These are phyloP conservation scores for Fraxinus americana DNA, from an alignment of 257 asterid species.

Conservation along the genomic window DNA sequence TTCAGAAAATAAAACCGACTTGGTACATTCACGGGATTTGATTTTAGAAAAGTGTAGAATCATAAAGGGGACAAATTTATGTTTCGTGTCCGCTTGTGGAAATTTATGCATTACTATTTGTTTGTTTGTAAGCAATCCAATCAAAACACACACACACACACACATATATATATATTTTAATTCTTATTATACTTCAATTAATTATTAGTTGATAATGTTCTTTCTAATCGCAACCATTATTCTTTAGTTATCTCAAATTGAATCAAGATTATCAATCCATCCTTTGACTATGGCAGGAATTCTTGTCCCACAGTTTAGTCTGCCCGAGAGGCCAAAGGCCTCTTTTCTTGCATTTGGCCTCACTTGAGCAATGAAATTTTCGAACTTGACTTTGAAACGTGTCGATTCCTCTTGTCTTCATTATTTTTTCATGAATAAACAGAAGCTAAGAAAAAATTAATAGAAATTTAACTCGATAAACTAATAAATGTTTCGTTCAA, in stretches of 20 bases:
- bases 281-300: background rate
- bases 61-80: background rate
- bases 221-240: background rate
- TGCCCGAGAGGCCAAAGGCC: no score
- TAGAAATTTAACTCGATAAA: no score
- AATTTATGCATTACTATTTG: background rate
- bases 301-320: no score
- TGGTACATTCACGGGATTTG: conserved; percentile 28
- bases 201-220: background rate
- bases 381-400: no score
- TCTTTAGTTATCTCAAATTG: background rate
- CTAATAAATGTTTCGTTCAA: no score
- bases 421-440: no score
- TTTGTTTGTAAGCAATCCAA: background rate
- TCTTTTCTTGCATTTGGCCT: no score
- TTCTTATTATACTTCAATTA: no score
- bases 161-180: no score
- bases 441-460: no score
- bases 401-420: no score
- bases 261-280: background rate
- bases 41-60: background rate
- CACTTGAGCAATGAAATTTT: no score
- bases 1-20: background rate
- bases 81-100: background rate
- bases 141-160: background rate